phyloP scores from a whole-genome alignment of 23 red algal genomes.

The Agarophyton chilense region DNA sequence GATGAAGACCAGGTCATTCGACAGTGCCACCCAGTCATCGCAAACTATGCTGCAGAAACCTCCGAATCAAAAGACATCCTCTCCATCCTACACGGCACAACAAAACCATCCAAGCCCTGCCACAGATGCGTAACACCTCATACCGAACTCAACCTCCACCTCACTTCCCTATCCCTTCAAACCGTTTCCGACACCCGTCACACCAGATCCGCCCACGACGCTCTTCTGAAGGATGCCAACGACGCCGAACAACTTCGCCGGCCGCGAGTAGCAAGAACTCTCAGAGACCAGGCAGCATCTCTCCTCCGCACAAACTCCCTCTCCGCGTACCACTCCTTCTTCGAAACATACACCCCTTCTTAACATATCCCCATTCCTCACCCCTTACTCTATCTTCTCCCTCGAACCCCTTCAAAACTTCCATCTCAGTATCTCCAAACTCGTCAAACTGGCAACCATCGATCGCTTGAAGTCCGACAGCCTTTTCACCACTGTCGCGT shows the following conservation, averaged over 20 bases:
- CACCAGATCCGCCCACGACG: neutral
- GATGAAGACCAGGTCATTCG: too few relatives aligned
- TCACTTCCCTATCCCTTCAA: neutral
- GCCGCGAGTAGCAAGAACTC: too few relatives aligned
- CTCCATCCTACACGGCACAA: neutral
- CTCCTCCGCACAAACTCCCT: too few relatives aligned
- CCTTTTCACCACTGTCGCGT: too few relatives aligned
- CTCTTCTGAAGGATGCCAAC: neutral
- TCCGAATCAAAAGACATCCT: too few relatives aligned
- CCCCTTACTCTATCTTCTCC: slow-evolving; percentile 34
- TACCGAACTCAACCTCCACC: neutral
- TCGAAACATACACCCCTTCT: slow-evolving; percentile 6
- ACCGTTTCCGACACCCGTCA: too few relatives aligned
- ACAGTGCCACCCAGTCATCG: neutral
- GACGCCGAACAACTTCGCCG: too few relatives aligned
- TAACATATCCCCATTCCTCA: neutral
- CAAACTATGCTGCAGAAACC: neutral
- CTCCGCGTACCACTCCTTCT: neutral
- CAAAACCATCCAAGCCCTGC: neutral
- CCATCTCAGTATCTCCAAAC: neutral
- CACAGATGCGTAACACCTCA: neutral
- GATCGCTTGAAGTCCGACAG: too few relatives aligned
- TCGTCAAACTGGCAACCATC: too few relatives aligned
- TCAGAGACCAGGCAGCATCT: too few relatives aligned
- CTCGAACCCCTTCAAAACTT: slow-evolving; percentile 31